These are phyloP conservation scores for Candida railenensis DNA, from an alignment of 805 yeast species.

Conservation along the genomic window DNA sequence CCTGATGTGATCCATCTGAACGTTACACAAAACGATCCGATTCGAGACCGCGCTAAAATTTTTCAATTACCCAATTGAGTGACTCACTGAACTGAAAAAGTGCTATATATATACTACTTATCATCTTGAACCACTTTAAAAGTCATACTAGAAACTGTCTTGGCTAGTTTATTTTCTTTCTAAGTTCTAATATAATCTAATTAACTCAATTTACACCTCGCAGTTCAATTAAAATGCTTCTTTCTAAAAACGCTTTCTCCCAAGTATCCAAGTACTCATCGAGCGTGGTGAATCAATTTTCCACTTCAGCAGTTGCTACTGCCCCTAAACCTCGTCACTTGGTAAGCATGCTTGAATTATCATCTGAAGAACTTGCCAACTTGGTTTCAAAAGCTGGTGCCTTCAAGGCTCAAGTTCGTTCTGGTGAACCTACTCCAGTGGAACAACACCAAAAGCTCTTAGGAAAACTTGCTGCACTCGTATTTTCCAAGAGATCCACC, in stretches of 20 bases:
- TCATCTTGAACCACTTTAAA: too few relatives aligned
- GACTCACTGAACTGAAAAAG: conserved; percentile 4
- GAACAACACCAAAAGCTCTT: conserved; percentile 52
- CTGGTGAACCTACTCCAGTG: conserved; percentile 43
- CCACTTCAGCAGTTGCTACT: conserved; percentile 7
- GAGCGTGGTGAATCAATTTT: conserved; percentile 5
- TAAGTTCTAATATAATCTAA: not conserved
- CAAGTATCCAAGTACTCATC: not conserved
- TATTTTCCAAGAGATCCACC: conserved; percentile 91
- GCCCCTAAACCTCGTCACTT: conserved; percentile 64
- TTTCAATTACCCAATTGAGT: conserved; percentile 2
- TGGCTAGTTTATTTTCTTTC: too few relatives aligned
- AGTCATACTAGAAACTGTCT: too few relatives aligned
- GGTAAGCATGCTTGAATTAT: conserved; percentile 75
- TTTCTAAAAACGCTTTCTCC: not conserved
- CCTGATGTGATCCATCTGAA: too few relatives aligned
- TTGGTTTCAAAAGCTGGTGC: conserved; percentile 72
- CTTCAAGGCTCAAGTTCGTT: conserved; percentile 63
- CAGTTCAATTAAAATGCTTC: not conserved
- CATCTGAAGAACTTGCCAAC: conserved; percentile 65
- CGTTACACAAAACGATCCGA: not conserved
- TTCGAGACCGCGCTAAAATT: conserved; percentile 8
- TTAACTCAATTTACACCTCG: not conserved
- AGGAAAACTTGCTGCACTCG: conserved; percentile 80
- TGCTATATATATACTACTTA: too few relatives aligned